phyloP scores from a whole-genome alignment of 2,329 filamentous ascomycete species.

The Aspergillus ochraceus region DNA sequence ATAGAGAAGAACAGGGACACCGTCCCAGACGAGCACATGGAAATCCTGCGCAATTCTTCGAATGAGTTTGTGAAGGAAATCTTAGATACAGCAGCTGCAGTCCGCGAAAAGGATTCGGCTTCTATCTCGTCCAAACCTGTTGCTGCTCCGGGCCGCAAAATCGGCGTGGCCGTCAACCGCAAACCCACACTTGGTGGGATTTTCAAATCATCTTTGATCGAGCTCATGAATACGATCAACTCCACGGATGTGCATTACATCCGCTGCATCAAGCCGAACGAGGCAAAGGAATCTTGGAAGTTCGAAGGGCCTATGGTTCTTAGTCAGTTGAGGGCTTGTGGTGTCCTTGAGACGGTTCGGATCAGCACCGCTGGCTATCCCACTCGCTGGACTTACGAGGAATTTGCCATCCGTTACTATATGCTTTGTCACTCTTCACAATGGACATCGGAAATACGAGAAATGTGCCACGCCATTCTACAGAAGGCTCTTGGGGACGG shows the following conservation, averaged over 20 bases:
- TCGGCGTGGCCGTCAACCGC: constrained; percentile 87
- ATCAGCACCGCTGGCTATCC: constrained; percentile 98
- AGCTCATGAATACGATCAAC: constrained; percentile 97
- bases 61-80: constrained; percentile 85
- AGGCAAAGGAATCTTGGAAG: constrained; percentile 94
- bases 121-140: constrained; percentile 72
- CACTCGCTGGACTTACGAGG: constrained; percentile 97
- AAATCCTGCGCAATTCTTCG: constrained; percentile 78
- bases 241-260: constrained; percentile 99
- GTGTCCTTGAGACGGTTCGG: constrained; percentile 96
- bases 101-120: constrained; percentile 81
- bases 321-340: constrained; percentile 93
- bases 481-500: constrained; percentile 81
- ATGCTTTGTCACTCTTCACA: constrained; percentile 88
- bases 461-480: constrained; percentile 92
- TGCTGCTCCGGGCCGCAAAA: constrained; percentile 71
- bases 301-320: constrained; percentile 99
- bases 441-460: constrained; percentile 90
- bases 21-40: constrained; percentile 97
- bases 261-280: constrained; percentile 97
- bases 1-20: constrained; percentile 99
- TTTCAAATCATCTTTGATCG: constrained; percentile 97
- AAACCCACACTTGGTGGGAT: constrained; percentile 98
- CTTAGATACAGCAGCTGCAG: constrained; percentile 77
- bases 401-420: constrained; percentile 96